A percentile compares a stretch with the other conserved stretches of the same genome.
phyloP scores from a whole-genome alignment of 345 rosid species.

The Brassica carinata region DNA sequence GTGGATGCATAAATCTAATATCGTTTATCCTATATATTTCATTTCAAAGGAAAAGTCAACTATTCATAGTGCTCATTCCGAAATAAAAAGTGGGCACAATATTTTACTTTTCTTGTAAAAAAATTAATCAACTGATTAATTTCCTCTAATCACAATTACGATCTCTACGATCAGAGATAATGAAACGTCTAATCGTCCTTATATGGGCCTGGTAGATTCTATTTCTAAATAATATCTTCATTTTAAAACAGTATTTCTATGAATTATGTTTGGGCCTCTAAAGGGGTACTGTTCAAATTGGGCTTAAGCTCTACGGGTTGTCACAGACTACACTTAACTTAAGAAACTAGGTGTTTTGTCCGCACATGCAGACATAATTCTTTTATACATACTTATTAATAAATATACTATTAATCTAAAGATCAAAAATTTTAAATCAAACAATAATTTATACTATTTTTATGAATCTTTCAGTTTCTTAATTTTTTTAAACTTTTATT shows the following conservation, averaged over 20 bases:
- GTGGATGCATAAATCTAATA: slow-evolving; percentile 6
- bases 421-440: too few relatives aligned
- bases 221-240: too few relatives aligned
- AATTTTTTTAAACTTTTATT: too few relatives aligned
- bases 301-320: background rate
- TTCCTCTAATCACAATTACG: background rate
- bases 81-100: background rate
- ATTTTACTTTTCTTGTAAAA: background rate
- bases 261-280: background rate
- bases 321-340: background rate
- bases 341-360: too few relatives aligned
- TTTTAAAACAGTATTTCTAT: background rate
- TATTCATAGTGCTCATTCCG: background rate
- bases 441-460: too few relatives aligned
- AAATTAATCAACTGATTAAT: background rate
- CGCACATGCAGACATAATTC: too few relatives aligned
- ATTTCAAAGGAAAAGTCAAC: background rate
- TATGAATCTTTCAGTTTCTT: too few relatives aligned
- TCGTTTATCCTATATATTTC: background rate
- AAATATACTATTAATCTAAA: too few relatives aligned
- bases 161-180: background rate
- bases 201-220: background rate
- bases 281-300: background rate
- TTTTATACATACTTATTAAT: too few relatives aligned
- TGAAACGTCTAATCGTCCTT: background rate